Evolutionary conservation across 1,284 basidiomycete species (phyloP).

Genomic region (Leccinum griseonigrum): DNA sequence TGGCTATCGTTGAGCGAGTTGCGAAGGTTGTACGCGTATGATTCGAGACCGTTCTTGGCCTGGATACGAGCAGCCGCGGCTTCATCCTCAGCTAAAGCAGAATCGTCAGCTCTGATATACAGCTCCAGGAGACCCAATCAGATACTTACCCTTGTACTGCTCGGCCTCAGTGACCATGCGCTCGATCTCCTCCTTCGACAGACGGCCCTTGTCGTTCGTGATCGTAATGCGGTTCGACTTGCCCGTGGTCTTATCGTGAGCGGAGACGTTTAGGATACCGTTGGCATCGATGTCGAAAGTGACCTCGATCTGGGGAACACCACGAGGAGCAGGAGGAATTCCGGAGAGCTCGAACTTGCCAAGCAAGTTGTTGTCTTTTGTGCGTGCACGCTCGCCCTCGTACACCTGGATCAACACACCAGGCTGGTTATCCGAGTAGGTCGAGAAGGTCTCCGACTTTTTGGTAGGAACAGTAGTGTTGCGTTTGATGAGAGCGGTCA

Average conservation of each 20-base stretch:
- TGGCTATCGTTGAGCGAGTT: conserved; percentile 88
- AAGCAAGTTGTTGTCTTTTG: conserved; percentile 99
- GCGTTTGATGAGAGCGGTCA: conserved; percentile 96
- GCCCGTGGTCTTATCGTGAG: conserved; percentile 96
- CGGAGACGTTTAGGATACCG: conserved; percentile 96
- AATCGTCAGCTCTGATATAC: conserved; percentile 20
- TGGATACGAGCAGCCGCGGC: conserved; percentile 80
- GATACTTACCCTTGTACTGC: conserved; percentile 76
- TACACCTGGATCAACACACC: conserved; percentile 98
- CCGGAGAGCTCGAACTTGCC: conserved; percentile 99
- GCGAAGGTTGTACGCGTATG: conserved; percentile 95
- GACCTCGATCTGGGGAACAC: conserved; percentile 97
- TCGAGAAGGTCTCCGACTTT: conserved; percentile 99
- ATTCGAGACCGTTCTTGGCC: conserved; percentile 89
- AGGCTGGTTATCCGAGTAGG: conserved; percentile 98
- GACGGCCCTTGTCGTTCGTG: conserved; percentile 98
- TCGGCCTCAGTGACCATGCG: conserved; percentile 94
- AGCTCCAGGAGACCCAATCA: background rate
- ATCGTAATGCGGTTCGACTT: conserved; percentile 97
- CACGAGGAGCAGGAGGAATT: conserved; percentile 97
- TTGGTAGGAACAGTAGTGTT: conserved; percentile 99
- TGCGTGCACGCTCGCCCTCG: conserved; percentile 99
- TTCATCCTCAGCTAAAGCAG: conserved; percentile 68
- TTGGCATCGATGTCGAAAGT: conserved; percentile 99
- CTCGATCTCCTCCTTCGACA: conserved; percentile 98